These are phyloP conservation scores for Chernovozyma sophiae-reginae DNA, from an alignment of 1,139 yeast species.

Conservation along the genomic window DNA sequence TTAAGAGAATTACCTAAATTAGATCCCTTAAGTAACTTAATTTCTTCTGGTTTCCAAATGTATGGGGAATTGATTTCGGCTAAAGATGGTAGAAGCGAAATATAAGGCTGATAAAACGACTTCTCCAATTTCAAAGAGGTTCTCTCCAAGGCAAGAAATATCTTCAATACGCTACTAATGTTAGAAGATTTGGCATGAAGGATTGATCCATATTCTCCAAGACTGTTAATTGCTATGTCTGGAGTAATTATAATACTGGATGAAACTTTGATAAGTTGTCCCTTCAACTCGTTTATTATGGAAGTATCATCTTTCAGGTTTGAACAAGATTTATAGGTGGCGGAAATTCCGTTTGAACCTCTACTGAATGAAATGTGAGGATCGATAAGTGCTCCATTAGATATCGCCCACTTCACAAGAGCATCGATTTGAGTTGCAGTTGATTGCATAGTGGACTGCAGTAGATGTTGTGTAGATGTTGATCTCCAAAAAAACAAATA, in stretches of 20 bases:
- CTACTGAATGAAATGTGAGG: constrained; percentile 17
- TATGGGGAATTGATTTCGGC: constrained; percentile 53
- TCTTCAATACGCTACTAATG: constrained; percentile 43
- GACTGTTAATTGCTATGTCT: constrained; percentile 37
- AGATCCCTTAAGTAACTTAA: constrained; percentile 55
- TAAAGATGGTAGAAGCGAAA: constrained; percentile 54
- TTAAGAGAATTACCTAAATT: constrained; percentile 40
- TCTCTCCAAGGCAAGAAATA: constrained; percentile 42
- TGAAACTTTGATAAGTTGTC: constrained; percentile 33
- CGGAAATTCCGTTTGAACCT: constrained; percentile 2
- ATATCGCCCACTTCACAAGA: constrained; percentile 44
- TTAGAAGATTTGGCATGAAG: constrained; percentile 20
- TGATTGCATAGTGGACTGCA: background rate
- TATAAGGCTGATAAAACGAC: constrained; percentile 45
- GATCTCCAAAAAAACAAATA: too few species aligned
- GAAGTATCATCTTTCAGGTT: constrained; percentile 7
- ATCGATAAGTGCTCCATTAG: constrained; percentile 44
- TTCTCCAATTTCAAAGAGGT: constrained; percentile 10
- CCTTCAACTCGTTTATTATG: constrained; percentile 2
- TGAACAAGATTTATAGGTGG: constrained; percentile 3
- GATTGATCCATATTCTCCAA: constrained; percentile 18
- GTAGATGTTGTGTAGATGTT: too few species aligned
- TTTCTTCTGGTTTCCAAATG: constrained; percentile 55
- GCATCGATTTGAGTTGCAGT: background rate
- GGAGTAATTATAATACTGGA: constrained; percentile 35